Evolutionary conservation across 768 basidiomycete species (phyloP), one percentile per base, ranked within the genome.

Genomic region (Asterophora parasitica): DNA sequence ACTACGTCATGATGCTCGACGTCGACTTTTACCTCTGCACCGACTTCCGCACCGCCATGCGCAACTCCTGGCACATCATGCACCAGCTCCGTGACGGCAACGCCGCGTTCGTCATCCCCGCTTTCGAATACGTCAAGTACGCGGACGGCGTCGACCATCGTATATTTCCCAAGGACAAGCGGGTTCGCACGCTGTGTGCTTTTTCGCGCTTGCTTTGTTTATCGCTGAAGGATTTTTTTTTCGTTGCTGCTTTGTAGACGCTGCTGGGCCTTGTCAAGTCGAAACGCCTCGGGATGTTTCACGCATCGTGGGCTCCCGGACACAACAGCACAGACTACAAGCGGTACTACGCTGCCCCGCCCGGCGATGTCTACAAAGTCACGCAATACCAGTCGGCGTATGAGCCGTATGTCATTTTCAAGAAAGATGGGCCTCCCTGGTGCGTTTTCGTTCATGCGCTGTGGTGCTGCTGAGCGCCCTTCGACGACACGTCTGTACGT

Each of bases 1-100:
- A 86, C 53, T 89, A 80, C 55, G 78, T 92, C 48, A 87, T 93
- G 82, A 87, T 92, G 83, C 81, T 93, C 43, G 92, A 94, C 61
- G 84, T 93, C 51, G 91, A 93, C 63, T 92, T 94, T 63, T 83
- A 78, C 27, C 65, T 88, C 9, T 91, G 90, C 62, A 92, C 92
- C 39, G 81, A 89, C 67, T 88, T 91, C 64, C 76, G 85, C 48
- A 61, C 66, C 23, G 71, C 77, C 7, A 68, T 90, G 52, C 75
- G 73, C 43, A 66, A 66, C 9, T 72, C 71, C 54, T 57, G 64
- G 42, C 62, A 53, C n/a, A 60, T 66, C 15, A 68, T 74, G 58
- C 61, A 66, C 23, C 74, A 73, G 55, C 67, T 92, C 46, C 70
- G 71, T 17, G 73, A 69, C 42, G 90, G 89, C 3, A 58, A 68